Conservation (phyloP, 1,139 yeast species). For the Debaryomycetaceae sp. region DNA sequence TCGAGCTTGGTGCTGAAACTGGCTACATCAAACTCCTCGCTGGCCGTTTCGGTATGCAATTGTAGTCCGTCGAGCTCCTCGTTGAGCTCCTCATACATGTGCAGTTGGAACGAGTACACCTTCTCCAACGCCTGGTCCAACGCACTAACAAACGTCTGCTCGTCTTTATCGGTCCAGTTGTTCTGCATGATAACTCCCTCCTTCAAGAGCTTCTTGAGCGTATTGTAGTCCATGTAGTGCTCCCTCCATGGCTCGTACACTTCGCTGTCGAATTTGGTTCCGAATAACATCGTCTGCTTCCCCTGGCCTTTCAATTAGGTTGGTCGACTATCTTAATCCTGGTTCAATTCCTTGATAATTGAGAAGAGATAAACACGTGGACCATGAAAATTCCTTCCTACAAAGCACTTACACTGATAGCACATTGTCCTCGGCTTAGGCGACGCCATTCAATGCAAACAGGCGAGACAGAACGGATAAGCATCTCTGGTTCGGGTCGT, state of each 20-base stretch:
- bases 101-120: conserved; percentile 83
- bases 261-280: conserved; percentile 77
- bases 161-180: conserved; percentile 79
- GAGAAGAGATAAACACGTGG: too few relatives aligned
- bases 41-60: conserved; percentile 28
- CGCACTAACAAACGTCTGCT: conserved; percentile 73
- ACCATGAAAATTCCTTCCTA: too few relatives aligned
- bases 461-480: too few relatives aligned
- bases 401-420: too few relatives aligned
- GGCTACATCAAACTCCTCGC: conserved; percentile 47
- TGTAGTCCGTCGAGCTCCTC: conserved; percentile 65
- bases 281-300: conserved; percentile 64
- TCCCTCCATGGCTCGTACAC: conserved; percentile 86
- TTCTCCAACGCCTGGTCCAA: conserved; percentile 85
- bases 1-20: conserved; percentile 67
- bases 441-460: too few relatives aligned
- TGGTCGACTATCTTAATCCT: too few relatives aligned
- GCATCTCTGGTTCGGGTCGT: too few relatives aligned
- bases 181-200: conserved; percentile 62
- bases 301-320: too few relatives aligned
- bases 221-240: conserved; percentile 76
- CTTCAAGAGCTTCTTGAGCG: conserved; percentile 74
- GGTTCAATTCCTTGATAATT: too few relatives aligned
- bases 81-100: conserved; percentile 67
- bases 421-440: too few relatives aligned